Evolutionary conservation across 805 yeast genomes (phyloP), one percentile per base, ranked within the genome.

Genomic region (Starmerella scarabaei): DNA sequence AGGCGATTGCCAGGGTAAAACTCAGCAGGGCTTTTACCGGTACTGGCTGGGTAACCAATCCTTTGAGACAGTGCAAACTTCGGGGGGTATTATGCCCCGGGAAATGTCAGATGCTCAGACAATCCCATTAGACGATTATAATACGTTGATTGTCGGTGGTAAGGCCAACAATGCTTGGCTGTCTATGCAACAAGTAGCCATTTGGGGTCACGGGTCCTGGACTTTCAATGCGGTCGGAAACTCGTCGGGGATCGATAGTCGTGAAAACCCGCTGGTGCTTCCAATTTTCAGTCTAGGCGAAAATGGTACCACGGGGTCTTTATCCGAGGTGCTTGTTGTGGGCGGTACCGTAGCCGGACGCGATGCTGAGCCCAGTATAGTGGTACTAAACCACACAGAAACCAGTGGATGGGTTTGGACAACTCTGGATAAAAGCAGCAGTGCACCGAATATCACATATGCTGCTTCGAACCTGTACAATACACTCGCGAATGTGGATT

Each of bases 131-230:
- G 41, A 40, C 32, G 36, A 35, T 23, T 42, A 47, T 17, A 34
- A 41, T 9, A 48, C 53, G 3, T 30, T 53, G 33, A 32, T 81
- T 3, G 61, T 81, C 31, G 93, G 91, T 0, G 93, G 93, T 3
- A 64, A 64, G 38, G 69, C 81, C 3, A 50, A 55, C 5, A 51
- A 60, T 2, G 84, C 84, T 0, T 80, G 86, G 84, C 70, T 80
- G 27, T 70, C 72, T 45, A 71, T 80, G 76, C 68, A 68, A 49
- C 91, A 80, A 57, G 60, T 79, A 16, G 88, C 91, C 0, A 57
- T 77, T 2, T 80, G 85, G 81, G 75, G 75, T 49, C 73, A 72
- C 44, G 63, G 65, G 36, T 61, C 80, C 7, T 82, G 93, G 93
- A 68, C 80, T 3, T 80, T 73, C 54, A 58, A 30, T 50, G 57